Evolutionary conservation across 2,329 filamentous ascomycete genomes (phyloP).

Genomic region (Hypoxylon rubiginosum): DNA sequence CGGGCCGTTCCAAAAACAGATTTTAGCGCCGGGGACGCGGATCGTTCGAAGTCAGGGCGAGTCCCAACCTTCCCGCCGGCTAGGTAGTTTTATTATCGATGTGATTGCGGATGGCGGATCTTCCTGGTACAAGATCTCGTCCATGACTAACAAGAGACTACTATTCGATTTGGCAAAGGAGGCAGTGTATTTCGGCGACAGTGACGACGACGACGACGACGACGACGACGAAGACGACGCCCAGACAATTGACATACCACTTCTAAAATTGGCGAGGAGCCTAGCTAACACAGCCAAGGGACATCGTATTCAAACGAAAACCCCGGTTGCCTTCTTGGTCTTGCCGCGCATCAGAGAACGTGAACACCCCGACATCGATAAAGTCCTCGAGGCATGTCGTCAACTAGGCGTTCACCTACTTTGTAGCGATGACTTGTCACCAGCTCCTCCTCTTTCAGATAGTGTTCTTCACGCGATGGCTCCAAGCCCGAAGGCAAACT

Average conservation of each 20-base stretch:
- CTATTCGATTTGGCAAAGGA: constrained; percentile 52
- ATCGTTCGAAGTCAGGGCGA: constrained; percentile 48
- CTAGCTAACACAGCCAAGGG: constrained; percentile 46
- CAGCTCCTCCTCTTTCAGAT: constrained; percentile 40
- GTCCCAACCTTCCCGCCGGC: constrained; percentile 42
- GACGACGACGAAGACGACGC: constrained; percentile 39
- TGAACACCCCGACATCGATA: constrained; percentile 46
- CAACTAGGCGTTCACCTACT: constrained; percentile 45
- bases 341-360: constrained; percentile 49
- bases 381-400: constrained; percentile 46
- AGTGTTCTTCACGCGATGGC: constrained; percentile 47
- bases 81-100: constrained; percentile 47
- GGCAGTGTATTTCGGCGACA: constrained; percentile 50
- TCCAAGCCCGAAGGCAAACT: constrained; percentile 46
- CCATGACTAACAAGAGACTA: constrained; percentile 50
- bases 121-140: constrained; percentile 53
- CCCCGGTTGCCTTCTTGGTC: constrained; percentile 45
- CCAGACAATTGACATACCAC: constrained; percentile 44
- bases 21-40: constrained; percentile 49
- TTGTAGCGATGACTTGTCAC: constrained; percentile 42
- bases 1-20: constrained; percentile 44
- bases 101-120: constrained; percentile 49
- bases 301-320: constrained; percentile 48
- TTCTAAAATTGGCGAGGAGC: constrained; percentile 49
- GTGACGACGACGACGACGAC: constrained; percentile 47